A percentile compares a stretch with the other conserved stretches of the same genome.
phyloP scores from a whole-genome alignment of 176 grass and related monocot genomes.

The Elaeis guineensis region DNA sequence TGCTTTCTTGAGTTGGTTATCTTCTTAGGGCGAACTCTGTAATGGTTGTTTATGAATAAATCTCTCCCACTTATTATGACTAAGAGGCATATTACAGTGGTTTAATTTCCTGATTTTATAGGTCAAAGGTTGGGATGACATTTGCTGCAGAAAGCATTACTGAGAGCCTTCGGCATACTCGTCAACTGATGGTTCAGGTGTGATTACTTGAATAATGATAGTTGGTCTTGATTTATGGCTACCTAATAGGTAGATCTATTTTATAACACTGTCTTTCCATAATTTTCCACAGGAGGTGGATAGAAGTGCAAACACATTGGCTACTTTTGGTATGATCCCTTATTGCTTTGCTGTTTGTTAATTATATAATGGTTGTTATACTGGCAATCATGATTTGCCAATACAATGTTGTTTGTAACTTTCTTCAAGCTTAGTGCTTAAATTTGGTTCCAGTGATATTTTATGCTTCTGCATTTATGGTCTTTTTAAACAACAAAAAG shows the following conservation, averaged over 20 bases:
- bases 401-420: too few relatives aligned
- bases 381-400: too few relatives aligned
- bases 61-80: too few relatives aligned
- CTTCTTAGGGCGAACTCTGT: too few relatives aligned
- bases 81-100: too few relatives aligned
- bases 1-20: too few relatives aligned
- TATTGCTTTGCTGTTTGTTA: neutral
- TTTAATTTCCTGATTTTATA: constrained; percentile 5
- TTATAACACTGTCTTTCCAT: neutral
- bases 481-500: too few relatives aligned
- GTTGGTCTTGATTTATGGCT: neutral
- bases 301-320: constrained; percentile 68
- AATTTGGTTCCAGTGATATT: too few relatives aligned
- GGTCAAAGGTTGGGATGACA: constrained; percentile 85
- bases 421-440: too few relatives aligned
- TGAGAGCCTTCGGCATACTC: constrained; percentile 67
- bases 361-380: neutral
- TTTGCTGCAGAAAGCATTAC: constrained; percentile 91
- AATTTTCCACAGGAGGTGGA: constrained; percentile 1
- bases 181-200: constrained; percentile 97
- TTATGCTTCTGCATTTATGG: too few relatives aligned
- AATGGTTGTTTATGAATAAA: neutral
- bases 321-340: constrained; percentile 63
- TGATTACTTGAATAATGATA: constrained; percentile 1
- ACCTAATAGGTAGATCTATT: neutral